Evolutionary conservation across 495 filamentous ascomycete genomes (phyloP).

Genomic region (Aspergillus sclerotiicarbonarius): DNA sequence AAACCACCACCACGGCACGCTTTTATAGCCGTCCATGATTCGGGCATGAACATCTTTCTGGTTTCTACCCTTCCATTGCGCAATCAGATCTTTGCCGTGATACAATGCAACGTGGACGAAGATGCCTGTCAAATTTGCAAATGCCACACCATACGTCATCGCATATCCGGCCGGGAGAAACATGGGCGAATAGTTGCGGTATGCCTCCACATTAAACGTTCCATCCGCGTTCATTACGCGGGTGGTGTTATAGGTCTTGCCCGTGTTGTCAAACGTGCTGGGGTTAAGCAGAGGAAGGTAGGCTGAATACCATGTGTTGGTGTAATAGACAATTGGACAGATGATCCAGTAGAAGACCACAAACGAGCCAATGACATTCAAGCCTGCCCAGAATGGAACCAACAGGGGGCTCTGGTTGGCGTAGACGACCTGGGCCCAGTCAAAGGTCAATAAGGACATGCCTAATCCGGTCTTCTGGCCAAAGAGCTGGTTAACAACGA

Average conservation of each 20-base stretch:
- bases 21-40: constrained; percentile 35
- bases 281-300: constrained; percentile 48
- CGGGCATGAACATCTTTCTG: constrained; percentile 54
- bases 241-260: constrained; percentile 39
- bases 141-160: constrained; percentile 64
- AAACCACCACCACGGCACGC: constrained; percentile 49
- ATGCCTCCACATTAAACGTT: constrained; percentile 40
- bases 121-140: constrained; percentile 65
- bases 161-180: constrained; percentile 49
- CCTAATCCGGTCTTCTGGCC: constrained; percentile 66
- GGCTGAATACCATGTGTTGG: constrained; percentile 62
- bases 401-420: constrained; percentile 79
- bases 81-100: constrained; percentile 61
- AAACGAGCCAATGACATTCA: constrained; percentile 83
- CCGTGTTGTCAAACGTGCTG: constrained; percentile 48
- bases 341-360: constrained; percentile 88
- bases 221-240: constrained; percentile 42
- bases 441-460: constrained; percentile 84
- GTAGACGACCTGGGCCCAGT: constrained; percentile 91
- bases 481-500: constrained; percentile 68
- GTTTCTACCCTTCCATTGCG: constrained; percentile 56
- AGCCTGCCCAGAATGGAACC: constrained; percentile 87
- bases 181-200: constrained; percentile 46
- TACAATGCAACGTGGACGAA: constrained; percentile 65
- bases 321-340: constrained; percentile 72